Evolutionary conservation across 345 rosid species (phyloP), one percentile per base, ranked within the genome.

Genomic region (Iberis pinnata): DNA sequence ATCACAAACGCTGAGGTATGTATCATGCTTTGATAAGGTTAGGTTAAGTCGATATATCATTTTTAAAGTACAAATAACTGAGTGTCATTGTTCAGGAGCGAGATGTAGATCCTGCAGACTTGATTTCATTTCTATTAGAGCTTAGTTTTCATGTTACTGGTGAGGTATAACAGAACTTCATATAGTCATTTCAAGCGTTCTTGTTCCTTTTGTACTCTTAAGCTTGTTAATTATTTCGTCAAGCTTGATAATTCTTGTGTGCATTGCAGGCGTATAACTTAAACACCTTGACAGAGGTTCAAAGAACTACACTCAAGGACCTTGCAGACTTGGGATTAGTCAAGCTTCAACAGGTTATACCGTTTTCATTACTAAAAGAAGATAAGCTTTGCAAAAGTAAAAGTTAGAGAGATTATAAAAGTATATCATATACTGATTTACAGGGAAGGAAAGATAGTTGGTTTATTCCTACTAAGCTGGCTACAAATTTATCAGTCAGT

Each of bases 391-490:
- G 43, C 37, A 36, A 11, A 16, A 58, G 39, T 36, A 37, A 2
- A 45, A 26, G 26, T 12, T 18, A 18, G 36, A 49, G 37, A 12
- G 27, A 52, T 44, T 38, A 43, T 33, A 65, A 6, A 58, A 18
- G 13, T 27, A 9, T 56, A 14, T 36, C 27, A 26, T 33, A 44
- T 16, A 35, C 27, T 59, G 55, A 58, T 47, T 60, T 62, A 46
- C 78, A 87, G 98, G 98, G 95, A 56, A 80, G 88, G 76, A 92
- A 81, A 57, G 96, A 88, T 43, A 79, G 84, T 72, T 92, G 96
- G 98, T 84, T 88, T 75, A 83, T 87, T 69, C 98, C 98, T 20
- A 90, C 96, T 63, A 84, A 81, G 66, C 69, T 90, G 69, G 93
- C 84, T 18, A 82, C 96, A 27, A 87, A 88, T 80, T 77, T 90